phyloP scores from a whole-genome alignment of 2,329 filamentous ascomycete genomes.

The Ambrosiella xylebori region DNA sequence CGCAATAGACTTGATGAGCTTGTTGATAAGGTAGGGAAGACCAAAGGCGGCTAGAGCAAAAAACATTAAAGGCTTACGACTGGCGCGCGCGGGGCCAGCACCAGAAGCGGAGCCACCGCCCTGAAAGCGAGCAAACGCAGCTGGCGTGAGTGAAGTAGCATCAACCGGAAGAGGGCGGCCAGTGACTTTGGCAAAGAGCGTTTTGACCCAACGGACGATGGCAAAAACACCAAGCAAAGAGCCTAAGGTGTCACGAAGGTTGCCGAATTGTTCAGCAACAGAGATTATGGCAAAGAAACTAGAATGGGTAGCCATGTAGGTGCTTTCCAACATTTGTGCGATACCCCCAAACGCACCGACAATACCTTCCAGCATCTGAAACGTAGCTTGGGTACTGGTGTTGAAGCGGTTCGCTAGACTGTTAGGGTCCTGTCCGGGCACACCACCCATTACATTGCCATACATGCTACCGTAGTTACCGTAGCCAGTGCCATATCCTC shows the following conservation, averaged over 20 bases:
- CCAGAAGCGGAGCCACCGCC: conserved; percentile 39
- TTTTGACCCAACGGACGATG: conserved; percentile 84
- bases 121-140: conserved; percentile 80
- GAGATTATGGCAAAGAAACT: conserved; percentile 99
- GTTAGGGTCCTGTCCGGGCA: conserved; percentile 67
- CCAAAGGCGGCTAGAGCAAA: conserved; percentile 91
- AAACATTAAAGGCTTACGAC: conserved; percentile 89
- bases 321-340: conserved; percentile 97
- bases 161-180: conserved; percentile 80
- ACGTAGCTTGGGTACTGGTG: conserved; percentile 88
- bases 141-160: conserved; percentile 70
- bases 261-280: conserved; percentile 92
- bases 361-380: conserved; percentile 95
- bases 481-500: conserved; percentile 21
- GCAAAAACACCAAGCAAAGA: conserved; percentile 93
- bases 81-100: conserved; percentile 56
- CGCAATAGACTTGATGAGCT: conserved; percentile 71
- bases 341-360: conserved; percentile 95
- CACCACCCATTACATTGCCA: conserved; percentile 26
- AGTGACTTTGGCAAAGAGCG: conserved; percentile 77
- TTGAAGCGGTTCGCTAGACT: conserved; percentile 91
- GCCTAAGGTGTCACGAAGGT: conserved; percentile 79
- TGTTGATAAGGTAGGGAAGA: conserved; percentile 90
- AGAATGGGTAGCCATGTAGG: conserved; percentile 98
- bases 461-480: conserved; percentile 30